phyloP scores from a whole-genome alignment of 177 flowering plant species.

The Vitis hybrid region DNA sequence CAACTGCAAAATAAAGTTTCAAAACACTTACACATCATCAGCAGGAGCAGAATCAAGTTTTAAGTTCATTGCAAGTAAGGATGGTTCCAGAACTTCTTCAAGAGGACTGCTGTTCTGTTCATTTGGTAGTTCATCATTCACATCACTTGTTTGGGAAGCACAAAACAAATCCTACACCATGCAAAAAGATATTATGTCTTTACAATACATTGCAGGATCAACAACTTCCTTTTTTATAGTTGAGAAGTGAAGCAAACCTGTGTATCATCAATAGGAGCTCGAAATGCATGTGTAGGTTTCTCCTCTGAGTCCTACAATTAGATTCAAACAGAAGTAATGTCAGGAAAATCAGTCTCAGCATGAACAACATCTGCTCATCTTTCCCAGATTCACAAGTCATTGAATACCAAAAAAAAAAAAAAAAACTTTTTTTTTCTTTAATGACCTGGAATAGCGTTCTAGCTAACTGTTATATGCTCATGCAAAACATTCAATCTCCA shows the following conservation, averaged over 20 bases:
- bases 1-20: not conserved
- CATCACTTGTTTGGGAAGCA: slow-evolving; percentile 47
- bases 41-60: slow-evolving; percentile 66
- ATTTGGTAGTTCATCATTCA: slow-evolving; percentile 29
- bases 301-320: slow-evolving; percentile 40
- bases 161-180: slow-evolving; percentile 52
- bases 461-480: not conserved
- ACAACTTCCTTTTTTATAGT: not conserved
- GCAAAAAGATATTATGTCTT: not conserved
- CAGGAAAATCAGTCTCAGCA: not conserved
- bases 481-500: not conserved
- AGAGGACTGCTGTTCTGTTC: slow-evolving; percentile 32
- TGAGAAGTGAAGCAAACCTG: slow-evolving; percentile 42
- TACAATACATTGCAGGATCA: not conserved
- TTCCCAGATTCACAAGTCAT: not conserved
- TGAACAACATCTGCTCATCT: not conserved
- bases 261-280: slow-evolving; percentile 59
- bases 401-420: not conserved
- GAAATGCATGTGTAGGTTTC: slow-evolving; percentile 37
- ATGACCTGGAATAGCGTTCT: not conserved
- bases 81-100: slow-evolving; percentile 69
- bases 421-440: not conserved
- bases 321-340: slow-evolving; percentile 7
- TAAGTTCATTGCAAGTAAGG: slow-evolving; percentile 65
- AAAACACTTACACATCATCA: slow-evolving; percentile 52